Conservation (phyloP, 257 asterid species). For the Eucommia ulmoides region DNA sequence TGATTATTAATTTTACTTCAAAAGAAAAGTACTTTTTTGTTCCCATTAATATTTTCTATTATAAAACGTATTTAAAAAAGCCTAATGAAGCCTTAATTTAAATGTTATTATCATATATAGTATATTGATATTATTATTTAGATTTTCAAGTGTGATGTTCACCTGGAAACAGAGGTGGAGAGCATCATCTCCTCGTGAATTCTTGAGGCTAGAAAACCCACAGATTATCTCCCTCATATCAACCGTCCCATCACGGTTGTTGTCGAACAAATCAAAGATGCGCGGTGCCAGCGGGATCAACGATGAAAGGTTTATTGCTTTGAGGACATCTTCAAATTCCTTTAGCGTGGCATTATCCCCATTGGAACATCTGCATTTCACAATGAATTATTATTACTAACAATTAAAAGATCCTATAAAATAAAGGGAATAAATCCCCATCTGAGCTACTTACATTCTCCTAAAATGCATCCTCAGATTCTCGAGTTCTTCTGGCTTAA, state of each 20-base stretch:
- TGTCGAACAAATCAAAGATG: constrained; percentile 62
- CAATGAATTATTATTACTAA: background rate
- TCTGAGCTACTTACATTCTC: constrained; percentile 36
- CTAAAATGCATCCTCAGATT: constrained; percentile 56
- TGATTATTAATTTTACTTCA: no score
- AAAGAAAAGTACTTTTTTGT: no score
- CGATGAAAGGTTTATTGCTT: constrained; percentile 66
- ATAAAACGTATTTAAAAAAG: no score
- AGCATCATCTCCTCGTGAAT: constrained; percentile 83
- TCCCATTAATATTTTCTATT: no score
- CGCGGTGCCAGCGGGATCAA: constrained; percentile 60
- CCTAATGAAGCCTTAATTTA: no score
- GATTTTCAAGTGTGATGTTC: background rate
- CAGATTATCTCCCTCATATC: constrained; percentile 82
- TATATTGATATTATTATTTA: no score
- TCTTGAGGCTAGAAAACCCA: constrained; percentile 70
- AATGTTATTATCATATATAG: no score
- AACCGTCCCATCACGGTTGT: constrained; percentile 69
- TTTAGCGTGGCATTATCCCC: constrained; percentile 57
- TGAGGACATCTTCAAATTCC: constrained; percentile 68
- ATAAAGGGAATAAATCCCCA: background rate
- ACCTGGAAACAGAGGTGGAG: constrained; percentile 84
- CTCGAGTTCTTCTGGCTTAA: constrained; percentile 68
- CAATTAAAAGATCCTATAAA: no score
- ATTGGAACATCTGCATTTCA: constrained; percentile 42